Evolutionary conservation across 2,329 filamentous ascomycete species (phyloP), one percentile per base, ranked within the genome.

Genomic region (Phaeophleospora eucalypticola): DNA sequence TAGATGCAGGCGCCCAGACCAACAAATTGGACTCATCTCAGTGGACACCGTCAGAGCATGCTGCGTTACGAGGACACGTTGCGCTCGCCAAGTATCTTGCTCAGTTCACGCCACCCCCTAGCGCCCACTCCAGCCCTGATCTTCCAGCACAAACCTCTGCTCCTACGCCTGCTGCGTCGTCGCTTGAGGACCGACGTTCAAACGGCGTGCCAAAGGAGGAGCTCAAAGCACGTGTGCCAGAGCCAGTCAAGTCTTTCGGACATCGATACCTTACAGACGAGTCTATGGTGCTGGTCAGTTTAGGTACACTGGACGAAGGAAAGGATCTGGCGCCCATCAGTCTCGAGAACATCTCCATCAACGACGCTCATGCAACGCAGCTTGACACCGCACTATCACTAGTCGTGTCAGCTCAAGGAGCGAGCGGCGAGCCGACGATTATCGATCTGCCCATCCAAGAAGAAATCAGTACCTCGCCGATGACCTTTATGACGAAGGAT

Each of bases 251-350:
- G 69, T 87, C 89, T 1, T 98, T 97, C 67, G 93, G 93, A 46
- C 93, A 98, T 73, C 83, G 91, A 44, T 98, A 97, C 68, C 78
- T 98, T 41, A 94, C 83, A 15, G 82, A 94, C 42, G 84, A 95
- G 60, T 87, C 87, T 53, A 83, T 98, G 74, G 81, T 98, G 3
- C 76, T 97, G 40, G 90, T 98, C 59, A 96, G 89, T 61, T 73
- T 98, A 7, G 93, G 93, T 0, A 91, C 88, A 0, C 95, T 96
- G 87, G 93, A 98, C 64, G 87, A 87, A 89, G 45, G 95, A 93
- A 69, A 78, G 38, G 50, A 81, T 27, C 72, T 84, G 4, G 81
- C 88, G 37, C 83, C 91, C 0, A 90, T 98, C 37, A 87, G 82
- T 54, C 77, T 98, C 17, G 93, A 97, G 57, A 84, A 83, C 19